Conservation (phyloP, 2,329 filamentous ascomycete species). For the Ilyonectria mors-panacis region DNA sequence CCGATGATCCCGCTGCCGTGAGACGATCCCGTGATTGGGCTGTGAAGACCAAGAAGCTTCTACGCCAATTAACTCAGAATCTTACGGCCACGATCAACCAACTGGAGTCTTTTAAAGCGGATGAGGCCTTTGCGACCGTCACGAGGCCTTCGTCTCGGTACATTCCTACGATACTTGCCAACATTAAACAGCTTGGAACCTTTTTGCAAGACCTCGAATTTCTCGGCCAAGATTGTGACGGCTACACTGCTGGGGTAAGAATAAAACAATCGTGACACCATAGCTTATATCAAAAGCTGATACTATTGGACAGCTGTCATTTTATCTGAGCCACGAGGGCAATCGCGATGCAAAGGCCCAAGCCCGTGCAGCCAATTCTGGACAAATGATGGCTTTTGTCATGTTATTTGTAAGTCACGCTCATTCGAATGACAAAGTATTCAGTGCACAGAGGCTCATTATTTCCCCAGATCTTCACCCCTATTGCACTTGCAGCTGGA, state of each 20-base stretch:
- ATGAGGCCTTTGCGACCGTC: not conserved
- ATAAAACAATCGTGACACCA: too few species aligned
- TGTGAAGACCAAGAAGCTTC: not conserved
- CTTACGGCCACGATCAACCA: not conserved
- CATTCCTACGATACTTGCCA: not conserved
- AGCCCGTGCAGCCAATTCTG: not conserved
- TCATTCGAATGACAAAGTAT: not conserved
- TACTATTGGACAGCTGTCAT: not conserved
- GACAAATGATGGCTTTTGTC: not conserved
- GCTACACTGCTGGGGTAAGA: not conserved
- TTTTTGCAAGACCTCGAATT: not conserved
- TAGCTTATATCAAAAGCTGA: not conserved
- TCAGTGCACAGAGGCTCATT: too few species aligned
- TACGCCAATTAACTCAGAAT: not conserved
- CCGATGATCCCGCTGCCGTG: not conserved
- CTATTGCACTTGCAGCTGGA: not conserved
- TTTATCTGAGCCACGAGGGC: not conserved
- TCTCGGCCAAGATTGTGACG: not conserved
- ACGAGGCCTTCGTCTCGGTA: not conserved
- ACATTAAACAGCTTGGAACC: not conserved
- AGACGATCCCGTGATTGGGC: not conserved
- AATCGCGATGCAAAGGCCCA: not conserved
- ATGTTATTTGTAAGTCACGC: not conserved
- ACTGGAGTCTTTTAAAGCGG: not conserved
- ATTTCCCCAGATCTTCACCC: constrained; percentile 4